Percentiles rank a stretch among this genome's conserved stretches.
Evolutionary conservation across 108 stramenopile genomes (phyloP).

Genomic region (Cyclotella choctawhatcheeana): DNA sequence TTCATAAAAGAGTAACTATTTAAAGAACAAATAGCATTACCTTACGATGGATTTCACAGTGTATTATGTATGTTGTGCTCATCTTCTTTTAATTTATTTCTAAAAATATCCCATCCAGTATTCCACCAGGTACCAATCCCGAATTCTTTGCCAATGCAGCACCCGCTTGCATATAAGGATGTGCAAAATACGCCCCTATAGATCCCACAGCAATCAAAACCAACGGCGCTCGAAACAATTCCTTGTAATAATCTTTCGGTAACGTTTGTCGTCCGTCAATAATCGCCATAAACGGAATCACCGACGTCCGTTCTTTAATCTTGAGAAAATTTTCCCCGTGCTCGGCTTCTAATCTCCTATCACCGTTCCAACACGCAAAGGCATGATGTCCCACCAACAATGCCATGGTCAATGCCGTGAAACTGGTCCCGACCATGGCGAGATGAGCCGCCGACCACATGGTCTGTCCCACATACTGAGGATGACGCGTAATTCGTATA

Average conservation of each 20-base stretch:
- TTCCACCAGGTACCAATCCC: slow-evolving; percentile 60
- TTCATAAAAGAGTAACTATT: slow-evolving; percentile 12
- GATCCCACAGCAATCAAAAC: slow-evolving; percentile 88
- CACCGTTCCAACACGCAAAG: slow-evolving; percentile 95
- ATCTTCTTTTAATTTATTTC: slow-evolving; percentile 23
- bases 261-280: slow-evolving; percentile 86
- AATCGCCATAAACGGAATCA: slow-evolving; percentile 93
- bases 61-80: no score
- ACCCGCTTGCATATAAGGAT: slow-evolving; percentile 97
- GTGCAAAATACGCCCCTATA: slow-evolving; percentile 92
- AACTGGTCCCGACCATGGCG: slow-evolving; percentile 88
- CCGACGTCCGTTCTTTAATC: slow-evolving; percentile 81
- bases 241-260: slow-evolving; percentile 91
- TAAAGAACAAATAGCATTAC: slow-evolving; percentile 10
- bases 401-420: slow-evolving; percentile 80
- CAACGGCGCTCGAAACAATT: slow-evolving; percentile 92
- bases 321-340: slow-evolving; percentile 82
- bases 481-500: slow-evolving; percentile 95
- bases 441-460: slow-evolving; percentile 95
- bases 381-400: slow-evolving; percentile 91
- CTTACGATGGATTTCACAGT: no score
- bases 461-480: slow-evolving; percentile 91
- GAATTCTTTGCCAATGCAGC: slow-evolving; percentile 75
- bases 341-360: slow-evolving; percentile 80
- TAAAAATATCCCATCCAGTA: slow-evolving; percentile 45